Evolutionary conservation across 805 yeast genomes (phyloP), one percentile per base, ranked within the genome.

Genomic region (Candida coquimbonensis): DNA sequence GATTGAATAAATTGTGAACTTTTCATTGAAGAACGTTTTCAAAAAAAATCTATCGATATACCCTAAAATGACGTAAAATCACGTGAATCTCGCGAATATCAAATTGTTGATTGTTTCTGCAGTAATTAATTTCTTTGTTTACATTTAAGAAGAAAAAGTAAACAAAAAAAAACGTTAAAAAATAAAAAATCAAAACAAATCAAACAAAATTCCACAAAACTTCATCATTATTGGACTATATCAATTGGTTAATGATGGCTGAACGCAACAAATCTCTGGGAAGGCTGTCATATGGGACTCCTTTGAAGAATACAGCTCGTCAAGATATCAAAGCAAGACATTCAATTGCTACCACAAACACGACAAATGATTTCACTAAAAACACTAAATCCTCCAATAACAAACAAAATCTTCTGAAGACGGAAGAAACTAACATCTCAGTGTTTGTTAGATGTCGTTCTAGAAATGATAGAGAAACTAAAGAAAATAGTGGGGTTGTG

Each of bases 371-470:
- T 3, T 53, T 51, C 26, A 53, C 53, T 4, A 56, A 57, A 41
- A 54, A 51, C 35, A 54, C 59, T 4, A 56, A 55, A 36, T 45
- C 53, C 1, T 49, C 61, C 5, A 56, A 47, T 42, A 47, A 52
- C 5, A 47, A 53, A 29, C 42, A 45, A 5, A 52, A 49, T 33
- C 49, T 47, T 19, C 27, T 16, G 7, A 44, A 41, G 4, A 37
- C 36, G 7, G 60, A 59, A 42, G 63, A 59, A 42, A 48, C 61
- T 3, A 74, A 78, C 49, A 76, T 78, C 17, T 71, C 72, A 34
- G 84, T 78, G 1, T 77, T 69, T 46, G 81, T 77, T 3, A 66
- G 84, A 43, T 76, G 83, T 49, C 62, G 83, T 39, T 75, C 81
- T 0, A 63, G 83, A 47, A 78, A 72, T 45, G 74, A 72, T 16